Conservation (phyloP, 768 basidiomycete genomes). For the Mycena vitilis region DNA sequence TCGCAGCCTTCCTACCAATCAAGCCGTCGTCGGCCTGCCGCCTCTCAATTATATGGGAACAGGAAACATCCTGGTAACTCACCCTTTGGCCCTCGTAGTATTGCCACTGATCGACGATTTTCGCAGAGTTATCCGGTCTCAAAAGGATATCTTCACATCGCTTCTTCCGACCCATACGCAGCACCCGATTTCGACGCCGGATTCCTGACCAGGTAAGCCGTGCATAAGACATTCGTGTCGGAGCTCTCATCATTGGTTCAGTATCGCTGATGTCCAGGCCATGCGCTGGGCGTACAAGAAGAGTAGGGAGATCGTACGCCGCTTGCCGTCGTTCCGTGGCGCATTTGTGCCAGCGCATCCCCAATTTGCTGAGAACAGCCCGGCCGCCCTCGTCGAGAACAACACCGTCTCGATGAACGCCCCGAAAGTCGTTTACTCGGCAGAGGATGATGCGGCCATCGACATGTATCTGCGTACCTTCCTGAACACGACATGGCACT, state of each 20-base stretch:
- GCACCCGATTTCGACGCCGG: constrained; percentile 48
- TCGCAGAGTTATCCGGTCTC: constrained; percentile 49
- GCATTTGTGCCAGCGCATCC: constrained; percentile 37
- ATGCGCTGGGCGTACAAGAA: constrained; percentile 54
- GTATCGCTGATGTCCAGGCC: constrained; percentile 42
- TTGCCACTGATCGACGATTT: too few species aligned
- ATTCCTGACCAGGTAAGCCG: constrained; percentile 44
- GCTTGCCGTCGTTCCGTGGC: constrained; percentile 47
- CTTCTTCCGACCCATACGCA: constrained; percentile 42
- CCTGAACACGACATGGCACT: constrained; percentile 60
- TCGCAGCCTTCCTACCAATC: constrained; percentile 19
- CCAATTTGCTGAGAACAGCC: constrained; percentile 38
- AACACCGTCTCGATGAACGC: constrained; percentile 53
- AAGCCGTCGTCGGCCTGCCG: constrained; percentile 15
- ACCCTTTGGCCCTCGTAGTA: too few species aligned
- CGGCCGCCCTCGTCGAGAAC: constrained; percentile 41
- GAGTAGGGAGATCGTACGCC: constrained; percentile 51
- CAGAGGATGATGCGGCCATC: constrained; percentile 40
- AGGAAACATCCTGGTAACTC: constrained; percentile 40
- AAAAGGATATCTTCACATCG: constrained; percentile 51
- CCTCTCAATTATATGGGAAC: constrained; percentile 38
- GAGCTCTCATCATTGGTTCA: neutral
- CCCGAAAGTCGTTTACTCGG: constrained; percentile 42
- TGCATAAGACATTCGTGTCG: neutral
- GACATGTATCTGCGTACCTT: constrained; percentile 50